Base-by-base conservation (phyloP, 495 filamentous ascomycete genomes). In the Collariella sp. region DNA sequence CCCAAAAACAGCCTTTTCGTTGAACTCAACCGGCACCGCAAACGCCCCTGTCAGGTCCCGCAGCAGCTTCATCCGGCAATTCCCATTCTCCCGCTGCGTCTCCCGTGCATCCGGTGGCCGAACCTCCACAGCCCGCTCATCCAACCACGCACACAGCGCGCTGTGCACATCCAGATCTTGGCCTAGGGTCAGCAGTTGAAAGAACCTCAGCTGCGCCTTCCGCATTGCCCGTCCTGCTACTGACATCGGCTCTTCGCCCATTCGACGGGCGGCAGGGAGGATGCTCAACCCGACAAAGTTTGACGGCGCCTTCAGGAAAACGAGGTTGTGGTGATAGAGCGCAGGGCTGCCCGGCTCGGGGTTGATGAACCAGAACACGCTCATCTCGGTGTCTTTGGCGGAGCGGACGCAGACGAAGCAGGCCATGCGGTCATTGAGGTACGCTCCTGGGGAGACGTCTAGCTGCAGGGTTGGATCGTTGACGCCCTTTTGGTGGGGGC, bases 401-500 rank as follows among this genome's bases (percentile, higher is more conserved):
- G 64, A 64, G 35, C 64, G 57, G 24, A 70, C 47, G 26, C 54
- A 61, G 22, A 58, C 62, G 31, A 68, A 64, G 26, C 60, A 67
- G 1, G 64, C 64, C 33, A 43, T 45, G 13, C n/a, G 26, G 16
- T 36, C 50, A 46, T 56, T 42, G 23, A 67, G 36, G 29, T 56
- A 60, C 2, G 63, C 43, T 3, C 44, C 56, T 0, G 55, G 56
- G 9, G 66, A 67, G n/a, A 70, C 61, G 11, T 67, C 57, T 5
- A 76, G 51, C 46, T 57, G 62, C 46, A 78, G 59, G 10, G 64
- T 67, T 19, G 47, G 56, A 52, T 71, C 67, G 54, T 60, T 61
- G 42, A 42, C 42, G 46, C 73, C 68, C 48, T 69, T 71, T 50
- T 72, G 77, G 63, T 82, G 80, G 2, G 64, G 64, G 53, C 72